These are phyloP conservation scores for Coleophoma crateriformis DNA, from an alignment of 2,329 filamentous ascomycete genomes.

Conservation along the genomic window DNA sequence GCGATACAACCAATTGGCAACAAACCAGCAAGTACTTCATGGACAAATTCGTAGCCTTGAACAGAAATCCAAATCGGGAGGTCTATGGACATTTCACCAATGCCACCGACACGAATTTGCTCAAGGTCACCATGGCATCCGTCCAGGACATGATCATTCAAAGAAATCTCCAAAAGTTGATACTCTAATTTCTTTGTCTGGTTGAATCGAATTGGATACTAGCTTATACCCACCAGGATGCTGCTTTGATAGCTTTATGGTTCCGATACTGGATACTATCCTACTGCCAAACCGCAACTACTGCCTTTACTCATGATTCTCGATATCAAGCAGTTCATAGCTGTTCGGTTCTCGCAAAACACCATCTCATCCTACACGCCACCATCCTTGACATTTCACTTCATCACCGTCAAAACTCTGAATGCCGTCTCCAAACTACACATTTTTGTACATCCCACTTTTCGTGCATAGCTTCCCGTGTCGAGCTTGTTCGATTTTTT, in stretches of 20 bases:
- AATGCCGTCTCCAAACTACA: too few species aligned
- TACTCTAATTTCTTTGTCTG: conserved; percentile 46
- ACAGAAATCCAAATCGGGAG: conserved; percentile 53
- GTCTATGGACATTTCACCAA: conserved; percentile 56
- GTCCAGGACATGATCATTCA: conserved; percentile 87
- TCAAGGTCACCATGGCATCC: conserved; percentile 82
- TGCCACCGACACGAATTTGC: conserved; percentile 62
- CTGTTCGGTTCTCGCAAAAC: too few species aligned
- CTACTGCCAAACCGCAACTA: too few species aligned
- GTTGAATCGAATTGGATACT: not conserved
- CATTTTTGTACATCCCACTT: too few species aligned
- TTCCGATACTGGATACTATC: too few species aligned
- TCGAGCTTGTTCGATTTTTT: too few species aligned
- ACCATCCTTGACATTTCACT: too few species aligned
- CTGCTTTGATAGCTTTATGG: not conserved
- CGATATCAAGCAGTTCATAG: too few species aligned
- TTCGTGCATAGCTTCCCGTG: too few species aligned
- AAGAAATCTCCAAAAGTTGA: conserved; percentile 74
- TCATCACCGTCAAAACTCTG: too few species aligned
- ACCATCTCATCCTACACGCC: too few species aligned
- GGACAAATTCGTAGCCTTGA: conserved; percentile 73
- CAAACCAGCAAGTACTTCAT: conserved; percentile 76
- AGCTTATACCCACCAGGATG: conserved; percentile 1
- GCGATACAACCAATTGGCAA: conserved; percentile 65
- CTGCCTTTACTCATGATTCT: too few species aligned